phyloP scores from a whole-genome alignment of 257 asterid genomes.

The Nicotiana noctiflora region DNA sequence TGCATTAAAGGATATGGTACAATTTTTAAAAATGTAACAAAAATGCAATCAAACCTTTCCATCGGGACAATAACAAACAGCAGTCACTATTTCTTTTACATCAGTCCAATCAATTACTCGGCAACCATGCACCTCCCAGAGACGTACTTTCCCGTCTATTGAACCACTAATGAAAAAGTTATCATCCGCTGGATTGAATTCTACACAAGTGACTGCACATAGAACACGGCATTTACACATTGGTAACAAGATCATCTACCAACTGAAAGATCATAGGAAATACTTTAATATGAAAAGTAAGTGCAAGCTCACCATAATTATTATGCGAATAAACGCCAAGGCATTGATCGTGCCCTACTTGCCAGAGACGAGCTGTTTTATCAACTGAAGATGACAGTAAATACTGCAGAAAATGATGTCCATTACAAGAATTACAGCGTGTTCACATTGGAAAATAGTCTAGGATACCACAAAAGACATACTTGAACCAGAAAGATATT shows the following conservation, averaged over 20 bases:
- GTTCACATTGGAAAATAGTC: not conserved
- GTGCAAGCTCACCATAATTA: constrained; percentile 52
- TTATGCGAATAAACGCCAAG: constrained; percentile 64
- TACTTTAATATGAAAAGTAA: not conserved
- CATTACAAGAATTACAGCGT: not conserved
- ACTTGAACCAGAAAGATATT: not conserved
- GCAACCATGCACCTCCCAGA: constrained; percentile 67
- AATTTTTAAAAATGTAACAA: not conserved
- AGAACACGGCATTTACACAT: not conserved
- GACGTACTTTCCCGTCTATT: constrained; percentile 73
- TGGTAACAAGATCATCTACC: not conserved
- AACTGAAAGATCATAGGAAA: not conserved
- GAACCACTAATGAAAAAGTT: constrained; percentile 80
- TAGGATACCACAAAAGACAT: not conserved
- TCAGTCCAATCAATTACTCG: constrained; percentile 83
- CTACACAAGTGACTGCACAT: constrained; percentile 75
- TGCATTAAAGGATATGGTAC: not conserved
- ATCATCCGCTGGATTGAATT: constrained; percentile 76
- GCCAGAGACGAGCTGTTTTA: constrained; percentile 87
- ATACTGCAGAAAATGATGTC: constrained; percentile 36
- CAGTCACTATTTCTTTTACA: constrained; percentile 68
- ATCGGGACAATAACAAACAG: constrained; percentile 63
- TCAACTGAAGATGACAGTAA: constrained; percentile 83
- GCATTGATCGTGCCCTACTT: constrained; percentile 66
- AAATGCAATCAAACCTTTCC: constrained; percentile 50